Base-by-base conservation (phyloP, 345 rosid genomes). In the Clausena lansium region DNA sequence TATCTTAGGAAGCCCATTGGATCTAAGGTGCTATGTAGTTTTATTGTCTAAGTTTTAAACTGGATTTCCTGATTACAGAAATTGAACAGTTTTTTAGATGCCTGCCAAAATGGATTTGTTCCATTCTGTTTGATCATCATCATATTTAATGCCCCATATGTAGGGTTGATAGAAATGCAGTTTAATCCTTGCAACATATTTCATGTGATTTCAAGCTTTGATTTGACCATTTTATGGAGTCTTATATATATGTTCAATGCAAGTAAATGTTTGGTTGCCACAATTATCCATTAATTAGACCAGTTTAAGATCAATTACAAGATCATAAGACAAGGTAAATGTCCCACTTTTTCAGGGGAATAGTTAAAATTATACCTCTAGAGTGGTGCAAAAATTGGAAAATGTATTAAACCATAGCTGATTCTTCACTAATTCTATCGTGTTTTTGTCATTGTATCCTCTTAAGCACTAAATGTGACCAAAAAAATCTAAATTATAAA, bases 21-120 rank as follows among this genome's bases (percentile, higher is more conserved):
- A 94, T 83, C 85, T 89, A 30, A 90, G 98, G 98, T 95, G 54
- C 76, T 57, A 59, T 70, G 27, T 78, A n/a, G n/a, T n/a, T n/a
- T n/a, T 70, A 66, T 64, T 36, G 68, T 14, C 27, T 3, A 39
- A 59, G 28, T 54, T 79, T 41, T 47, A 80, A 57, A 30, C 71
- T 71, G 14, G 55, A 20, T 76, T 65, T 47, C 55, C 55, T 58
- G 1, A 62, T 45, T 62, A 27, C 11, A 59, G 22, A 35, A 25
- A 36, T 25, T 19, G 17, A 67, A 24, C 20, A 10, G 50, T 45
- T 35, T 39, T 24, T 60, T 5, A 41, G 47, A 54, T 60, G 20
- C 55, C 58, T 50, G 32, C 24, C 5, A 17, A 73, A 70, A 41
- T 38, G 71, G 41, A 28, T 9, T 25, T 45, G 6, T 38, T 57